Base-by-base conservation (phyloP, 495 filamentous ascomycete species). In the Hypoxylon trugodes region DNA sequence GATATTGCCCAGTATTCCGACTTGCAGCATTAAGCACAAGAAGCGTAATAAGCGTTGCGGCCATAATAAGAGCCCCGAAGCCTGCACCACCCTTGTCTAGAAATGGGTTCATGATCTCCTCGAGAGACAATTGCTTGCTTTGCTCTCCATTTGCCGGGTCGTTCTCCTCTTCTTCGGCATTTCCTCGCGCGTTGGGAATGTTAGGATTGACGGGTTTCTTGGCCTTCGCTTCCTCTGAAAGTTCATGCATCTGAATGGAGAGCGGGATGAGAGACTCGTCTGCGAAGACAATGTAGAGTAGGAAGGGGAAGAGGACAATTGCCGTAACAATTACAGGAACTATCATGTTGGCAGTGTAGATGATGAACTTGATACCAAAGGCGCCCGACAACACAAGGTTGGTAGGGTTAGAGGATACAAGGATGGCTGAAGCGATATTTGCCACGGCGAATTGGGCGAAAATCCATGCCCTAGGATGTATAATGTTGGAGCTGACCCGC, bases 61-160 rank as follows among this genome's bases (percentile, higher is more conserved):
- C 77, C 85, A 89, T 88, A 52, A 89, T 77, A 28, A 84, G 36
- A 2, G 76, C 82, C 15, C 86, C 86, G 45, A 88, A 87, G 0
- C 74, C 74, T 1, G 87, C 87, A 24, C 87, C 82, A 8, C 73
- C 68, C 68, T 86, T 87, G 66, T 89, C 87, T 9, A 89, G 59
- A 65, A 86, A 89, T 1, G 87, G 87, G 58, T 89, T 88, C 83
- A 89, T 84, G 69, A 89, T 87, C 66, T 89, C 86, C 68, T 87
- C 86, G 0, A 89, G 76, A 0, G 84, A 85, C 7, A 87, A 69
- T 1, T 79, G 67, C 48, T 84, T 79, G n/a, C 72, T 78, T 49
- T 81, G 59, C 38, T 85, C 79, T 40, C 78, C 74, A 21, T 79
- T 75, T 0, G 63, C 65, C 38, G 72, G 73, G 3, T 72, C 55